Evolutionary conservation across 768 basidiomycete species (phyloP).

Genomic region (Hericium coralloides): DNA sequence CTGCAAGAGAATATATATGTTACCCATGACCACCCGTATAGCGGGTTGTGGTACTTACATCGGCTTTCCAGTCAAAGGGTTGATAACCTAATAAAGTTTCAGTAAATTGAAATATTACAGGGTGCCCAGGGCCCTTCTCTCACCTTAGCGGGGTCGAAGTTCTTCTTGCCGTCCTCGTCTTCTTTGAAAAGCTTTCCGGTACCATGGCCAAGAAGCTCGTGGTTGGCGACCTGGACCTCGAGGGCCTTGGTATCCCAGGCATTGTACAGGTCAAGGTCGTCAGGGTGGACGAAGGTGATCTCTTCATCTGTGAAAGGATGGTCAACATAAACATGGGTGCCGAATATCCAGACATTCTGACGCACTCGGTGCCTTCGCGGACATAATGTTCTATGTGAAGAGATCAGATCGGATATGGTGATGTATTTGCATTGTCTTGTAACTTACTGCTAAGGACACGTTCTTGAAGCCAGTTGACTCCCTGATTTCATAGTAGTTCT

Average conservation of each 20-base stretch:
- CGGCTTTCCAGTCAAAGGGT: slow-evolving; percentile 70
- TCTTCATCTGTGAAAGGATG: slow-evolving; percentile 48
- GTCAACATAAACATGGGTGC: not conserved
- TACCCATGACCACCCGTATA: too few relatives aligned
- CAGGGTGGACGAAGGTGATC: slow-evolving; percentile 74
- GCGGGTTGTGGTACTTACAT: slow-evolving; percentile 35
- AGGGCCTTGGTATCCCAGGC: slow-evolving; percentile 73
- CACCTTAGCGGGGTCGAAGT: slow-evolving; percentile 68
- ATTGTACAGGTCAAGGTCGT: slow-evolving; percentile 67
- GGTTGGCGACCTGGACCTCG: slow-evolving; percentile 86
- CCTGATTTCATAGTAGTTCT: slow-evolving; percentile 81
- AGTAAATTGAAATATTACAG: not conserved
- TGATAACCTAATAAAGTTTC: slow-evolving; percentile 47
- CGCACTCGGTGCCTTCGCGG: slow-evolving; percentile 79
- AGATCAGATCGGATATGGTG: not conserved
- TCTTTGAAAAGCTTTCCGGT: slow-evolving; percentile 81
- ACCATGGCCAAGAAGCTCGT: slow-evolving; percentile 82
- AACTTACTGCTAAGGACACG: slow-evolving; percentile 66
- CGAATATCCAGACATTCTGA: not conserved
- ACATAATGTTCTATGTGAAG: slow-evolving; percentile 62
- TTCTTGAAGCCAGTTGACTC: slow-evolving; percentile 85
- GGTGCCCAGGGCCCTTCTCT: not conserved
- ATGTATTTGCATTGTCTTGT: not conserved
- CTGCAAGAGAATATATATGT: slow-evolving; percentile 25
- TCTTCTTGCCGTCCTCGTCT: slow-evolving; percentile 63